These are phyloP conservation scores for Debaryomyces udenii DNA, from an alignment of 1,139 yeast genomes.

Conservation along the genomic window DNA sequence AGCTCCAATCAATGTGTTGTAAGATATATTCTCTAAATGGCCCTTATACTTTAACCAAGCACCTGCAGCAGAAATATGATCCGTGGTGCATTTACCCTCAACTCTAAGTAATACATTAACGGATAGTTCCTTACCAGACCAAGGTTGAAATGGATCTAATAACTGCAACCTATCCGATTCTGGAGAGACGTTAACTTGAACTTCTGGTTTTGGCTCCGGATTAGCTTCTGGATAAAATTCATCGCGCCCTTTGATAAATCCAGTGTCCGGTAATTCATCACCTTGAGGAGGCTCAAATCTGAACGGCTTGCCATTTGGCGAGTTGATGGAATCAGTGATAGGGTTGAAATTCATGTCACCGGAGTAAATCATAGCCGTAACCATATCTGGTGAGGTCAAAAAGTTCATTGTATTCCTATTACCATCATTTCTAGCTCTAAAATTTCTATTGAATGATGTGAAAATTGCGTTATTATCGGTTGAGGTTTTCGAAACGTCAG, in stretches of 20 bases:
- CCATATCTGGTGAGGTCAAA: slow-evolving; percentile 94
- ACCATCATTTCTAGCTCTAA: slow-evolving; percentile 96
- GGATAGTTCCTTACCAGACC: slow-evolving; percentile 81
- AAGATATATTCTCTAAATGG: slow-evolving; percentile 90
- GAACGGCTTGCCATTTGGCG: slow-evolving; percentile 69
- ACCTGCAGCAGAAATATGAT: slow-evolving; percentile 98
- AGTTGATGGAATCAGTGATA: slow-evolving; percentile 68
- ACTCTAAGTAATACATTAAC: slow-evolving; percentile 83
- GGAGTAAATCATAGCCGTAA: slow-evolving; percentile 93
- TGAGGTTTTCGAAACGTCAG: slow-evolving; percentile 62
- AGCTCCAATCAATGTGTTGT: slow-evolving; percentile 96
- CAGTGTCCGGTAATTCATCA: slow-evolving; percentile 77
- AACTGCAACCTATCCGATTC: slow-evolving; percentile 73
- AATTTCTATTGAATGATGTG: slow-evolving; percentile 95
- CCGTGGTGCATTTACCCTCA: slow-evolving; percentile 97
- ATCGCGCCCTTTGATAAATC: slow-evolving; percentile 80
- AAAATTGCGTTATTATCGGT: slow-evolving; percentile 79
- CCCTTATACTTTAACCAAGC: slow-evolving; percentile 99
- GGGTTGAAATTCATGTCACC: slow-evolving; percentile 93
- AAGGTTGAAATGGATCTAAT: slow-evolving; percentile 83
- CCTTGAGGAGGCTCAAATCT: slow-evolving; percentile 79
- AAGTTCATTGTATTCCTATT: slow-evolving; percentile 96
- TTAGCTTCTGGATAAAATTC: slow-evolving; percentile 83
- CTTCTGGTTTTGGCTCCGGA: slow-evolving; percentile 74
- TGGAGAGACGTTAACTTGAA: slow-evolving; percentile 74